Percentiles rank a stretch among this genome's conserved stretches.
phyloP scores from a whole-genome alignment of 257 asterid species.

The Asclepias syriaca region DNA sequence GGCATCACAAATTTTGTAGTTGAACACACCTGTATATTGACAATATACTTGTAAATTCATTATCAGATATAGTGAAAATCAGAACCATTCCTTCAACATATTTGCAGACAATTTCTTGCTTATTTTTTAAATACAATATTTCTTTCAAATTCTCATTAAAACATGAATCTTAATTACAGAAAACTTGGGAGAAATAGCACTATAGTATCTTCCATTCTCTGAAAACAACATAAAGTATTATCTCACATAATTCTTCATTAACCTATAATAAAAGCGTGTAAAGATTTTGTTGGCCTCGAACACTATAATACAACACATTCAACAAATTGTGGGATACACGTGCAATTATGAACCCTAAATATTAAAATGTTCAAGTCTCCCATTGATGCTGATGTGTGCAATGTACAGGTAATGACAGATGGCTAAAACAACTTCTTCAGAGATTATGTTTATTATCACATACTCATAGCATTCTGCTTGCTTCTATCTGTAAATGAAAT shows the following conservation, averaged over 20 bases:
- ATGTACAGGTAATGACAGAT: too few species aligned
- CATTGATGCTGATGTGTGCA: not conserved
- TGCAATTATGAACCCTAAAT: not conserved
- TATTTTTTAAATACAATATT: too few species aligned
- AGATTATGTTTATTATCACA: too few species aligned
- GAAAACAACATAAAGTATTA: not conserved
- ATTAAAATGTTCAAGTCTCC: not conserved
- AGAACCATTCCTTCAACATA: not conserved
- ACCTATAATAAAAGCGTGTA: not conserved
- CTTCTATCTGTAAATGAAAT: too few species aligned
- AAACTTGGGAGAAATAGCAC: too few species aligned
- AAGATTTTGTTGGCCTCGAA: not conserved
- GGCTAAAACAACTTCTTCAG: too few species aligned
- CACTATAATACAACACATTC: too few species aligned
- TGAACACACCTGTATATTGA: not conserved
- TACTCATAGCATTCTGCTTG: too few species aligned
- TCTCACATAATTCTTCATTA: not conserved
- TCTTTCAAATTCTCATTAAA: not conserved
- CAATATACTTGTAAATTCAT: not conserved
- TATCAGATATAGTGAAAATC: not conserved
- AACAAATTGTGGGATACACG: not conserved
- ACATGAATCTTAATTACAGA: not conserved
- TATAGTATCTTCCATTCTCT: not conserved
- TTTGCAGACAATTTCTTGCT: not conserved
- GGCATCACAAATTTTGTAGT: conserved; percentile 3